Evolutionary conservation across 169 alveolate genomes (phyloP).

Genomic region (Plasmodium vinckei): DNA sequence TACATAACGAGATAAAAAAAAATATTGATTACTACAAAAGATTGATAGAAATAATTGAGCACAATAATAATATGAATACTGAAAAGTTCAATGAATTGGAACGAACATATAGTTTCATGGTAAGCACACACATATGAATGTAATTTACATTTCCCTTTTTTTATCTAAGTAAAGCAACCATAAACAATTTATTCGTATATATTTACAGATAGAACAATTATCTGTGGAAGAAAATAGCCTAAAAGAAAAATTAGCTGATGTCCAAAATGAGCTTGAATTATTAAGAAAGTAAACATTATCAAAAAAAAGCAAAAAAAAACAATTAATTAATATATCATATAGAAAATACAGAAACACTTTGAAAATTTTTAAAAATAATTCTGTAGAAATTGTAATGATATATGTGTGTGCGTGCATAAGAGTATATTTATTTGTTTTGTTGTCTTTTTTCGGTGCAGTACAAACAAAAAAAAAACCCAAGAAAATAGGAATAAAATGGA

Average conservation of each 20-base stretch:
- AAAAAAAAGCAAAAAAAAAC: constrained; percentile 6
- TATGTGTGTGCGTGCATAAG: constrained; percentile 3
- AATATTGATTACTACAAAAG: constrained; percentile 54
- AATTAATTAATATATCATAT: background rate
- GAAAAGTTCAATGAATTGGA: constrained; percentile 29
- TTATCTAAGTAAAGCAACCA: background rate
- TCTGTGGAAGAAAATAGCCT: constrained; percentile 30
- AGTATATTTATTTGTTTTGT: background rate
- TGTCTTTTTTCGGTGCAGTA: constrained; percentile 13
- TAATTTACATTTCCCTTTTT: background rate
- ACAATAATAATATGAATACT: constrained; percentile 58
- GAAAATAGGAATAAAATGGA: constrained; percentile 62
- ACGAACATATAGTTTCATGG: constrained; percentile 9
- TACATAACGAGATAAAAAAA: constrained; percentile 48
- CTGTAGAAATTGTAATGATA: background rate
- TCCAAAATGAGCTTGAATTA: constrained; percentile 28
- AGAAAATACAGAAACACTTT: background rate
- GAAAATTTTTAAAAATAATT: too few relatives aligned
- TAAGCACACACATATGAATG: background rate
- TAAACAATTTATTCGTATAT: background rate
- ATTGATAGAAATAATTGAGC: constrained; percentile 62
- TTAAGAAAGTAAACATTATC: constrained; percentile 29
- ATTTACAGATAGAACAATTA: constrained; percentile 35
- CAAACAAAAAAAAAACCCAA: constrained; percentile 55
- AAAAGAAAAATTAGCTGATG: constrained; percentile 35